Evolutionary conservation across 2,329 filamentous ascomycete species (phyloP), one percentile per base, ranked within the genome.

Genomic region (Fusarium protoensiforme): DNA sequence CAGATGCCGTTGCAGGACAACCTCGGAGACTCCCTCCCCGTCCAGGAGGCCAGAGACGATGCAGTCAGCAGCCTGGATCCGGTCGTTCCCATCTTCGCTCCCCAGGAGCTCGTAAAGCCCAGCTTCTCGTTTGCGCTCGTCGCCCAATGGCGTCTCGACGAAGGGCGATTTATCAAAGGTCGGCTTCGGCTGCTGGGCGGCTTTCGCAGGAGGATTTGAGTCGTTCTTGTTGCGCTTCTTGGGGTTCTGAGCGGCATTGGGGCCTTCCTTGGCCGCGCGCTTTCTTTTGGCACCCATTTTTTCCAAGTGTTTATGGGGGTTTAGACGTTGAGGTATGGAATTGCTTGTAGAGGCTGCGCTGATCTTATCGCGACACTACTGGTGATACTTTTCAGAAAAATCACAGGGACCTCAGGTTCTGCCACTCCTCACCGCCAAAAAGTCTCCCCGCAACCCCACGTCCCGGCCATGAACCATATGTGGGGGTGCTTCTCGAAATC

Each of bases 101-200:
- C 88, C 88, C 1, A 93, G 86, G 1, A 88, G 82, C 27, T 92
- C 87, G 79, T 92, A 93, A 4, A 92, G 83, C 3, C 83, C 82
- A 3, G 88, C 88, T 77, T 92, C 90, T 71, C 89, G 84, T 75
- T 86, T 87, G 68, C 89, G 85, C 66, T 91, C 88, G 39, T 88
- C 87, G 53, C 84, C 83, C 60, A 82, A 83, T 11, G 86, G 84
- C 7, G 86, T 82, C 69, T 90, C 87, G 73, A 87, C 80, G 74
- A 92, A 92, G 5, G 81, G 82, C 36, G 77, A 75, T 68, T 82
- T 82, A 59, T 82, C 81, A 31, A 83, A 71, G 9, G 74, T 73
- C 7, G 77, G 75, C 61, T 80, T 72, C 7, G 77, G 71, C 62
- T 80, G 68, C 46, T 70, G 61, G 14, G 73, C 64, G 29, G 69